Evolutionary conservation across 208 protist genomes (phyloP), one percentile per base, ranked within the genome.

Genomic region (Leishmania arabica): DNA sequence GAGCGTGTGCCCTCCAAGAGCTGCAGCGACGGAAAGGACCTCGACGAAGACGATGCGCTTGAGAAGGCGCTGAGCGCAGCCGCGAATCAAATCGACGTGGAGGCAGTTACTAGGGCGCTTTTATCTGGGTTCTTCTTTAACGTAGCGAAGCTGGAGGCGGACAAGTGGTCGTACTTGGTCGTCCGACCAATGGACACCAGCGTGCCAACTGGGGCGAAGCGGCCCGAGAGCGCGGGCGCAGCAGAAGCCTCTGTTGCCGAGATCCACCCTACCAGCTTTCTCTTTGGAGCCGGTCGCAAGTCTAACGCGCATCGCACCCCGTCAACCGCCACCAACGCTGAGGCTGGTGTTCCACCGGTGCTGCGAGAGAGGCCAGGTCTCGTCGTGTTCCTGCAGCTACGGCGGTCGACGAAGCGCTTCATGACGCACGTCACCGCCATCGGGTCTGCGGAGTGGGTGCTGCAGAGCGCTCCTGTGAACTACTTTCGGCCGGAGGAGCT

Each of bases 61-160:
- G 69, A 80, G 71, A 82, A 74, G 68, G 68, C 81, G 54, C 58
- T 80, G 17, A 11, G 19, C 34, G 76, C 47, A 13, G 71, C 77
- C 15, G 62, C 53, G 8, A 51, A 56, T 34, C 60, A 84, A 24
- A 90, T 95, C 49, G 78, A 94, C 64, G 85, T 91, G 45, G 91
- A 92, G 82, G 49, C 64, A 13, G 84, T 98, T 58, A 97, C 93
- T 15, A 86, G 89, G 40, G 91, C 94, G 8, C 65, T 98, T 64
- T 80, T 97, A 21, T 88, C 92, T 4, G 95, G 95, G 15, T 98
- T 95, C 82, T 98, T 97, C 77, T 96, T 96, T 86, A 98, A 98
- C 78, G 93, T 97, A 9, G 86, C 95, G 24, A 89, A 88, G 70
- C 79, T 98, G n/a, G 88, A 92, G 80, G 77, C 88, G 64, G 93